Evolutionary conservation across 2,329 filamentous ascomycete species (phyloP).

Genomic region (Arthroderma sp.): DNA sequence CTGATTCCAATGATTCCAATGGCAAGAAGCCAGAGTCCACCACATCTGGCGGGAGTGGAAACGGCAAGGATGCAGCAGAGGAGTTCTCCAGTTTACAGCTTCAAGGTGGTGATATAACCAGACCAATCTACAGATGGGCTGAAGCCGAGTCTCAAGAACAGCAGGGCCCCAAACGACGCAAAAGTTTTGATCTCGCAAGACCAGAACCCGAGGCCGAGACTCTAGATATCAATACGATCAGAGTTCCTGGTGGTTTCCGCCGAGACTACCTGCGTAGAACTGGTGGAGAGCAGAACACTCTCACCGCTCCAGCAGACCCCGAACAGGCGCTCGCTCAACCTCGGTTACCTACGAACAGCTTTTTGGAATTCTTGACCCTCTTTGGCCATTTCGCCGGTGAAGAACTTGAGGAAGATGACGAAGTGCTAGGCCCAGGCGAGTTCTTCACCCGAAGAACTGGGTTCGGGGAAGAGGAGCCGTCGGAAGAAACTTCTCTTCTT

Average conservation of each 20-base stretch:
- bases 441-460: conserved; percentile 52
- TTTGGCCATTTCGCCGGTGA: conserved; percentile 98
- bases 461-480: conserved; percentile 55
- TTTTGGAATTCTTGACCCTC: conserved; percentile 86
- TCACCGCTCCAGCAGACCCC: conserved; percentile 28
- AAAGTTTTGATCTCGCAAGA: conserved; percentile 71
- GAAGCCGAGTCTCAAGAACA: conserved; percentile 64
- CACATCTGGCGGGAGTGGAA: conserved; percentile 22
- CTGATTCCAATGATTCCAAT: neutral
- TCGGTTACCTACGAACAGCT: conserved; percentile 74
- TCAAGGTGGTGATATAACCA: conserved; percentile 87
- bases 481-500: conserved; percentile 76
- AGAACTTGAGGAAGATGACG: conserved; percentile 91
- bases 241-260: conserved; percentile 84
- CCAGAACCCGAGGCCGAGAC: conserved; percentile 69
- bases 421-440: conserved; percentile 72
- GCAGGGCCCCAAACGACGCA: conserved; percentile 53
- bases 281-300: conserved; percentile 45
- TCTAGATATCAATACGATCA: conserved; percentile 79
- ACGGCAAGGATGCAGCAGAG: conserved; percentile 41
- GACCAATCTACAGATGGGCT: conserved; percentile 93
- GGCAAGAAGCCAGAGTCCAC: conserved; percentile 25
- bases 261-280: conserved; percentile 74
- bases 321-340: conserved; percentile 34
- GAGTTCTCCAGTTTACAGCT: conserved; percentile 89